phyloP scores from a whole-genome alignment of 805 yeast species.

The Candida koratica region DNA sequence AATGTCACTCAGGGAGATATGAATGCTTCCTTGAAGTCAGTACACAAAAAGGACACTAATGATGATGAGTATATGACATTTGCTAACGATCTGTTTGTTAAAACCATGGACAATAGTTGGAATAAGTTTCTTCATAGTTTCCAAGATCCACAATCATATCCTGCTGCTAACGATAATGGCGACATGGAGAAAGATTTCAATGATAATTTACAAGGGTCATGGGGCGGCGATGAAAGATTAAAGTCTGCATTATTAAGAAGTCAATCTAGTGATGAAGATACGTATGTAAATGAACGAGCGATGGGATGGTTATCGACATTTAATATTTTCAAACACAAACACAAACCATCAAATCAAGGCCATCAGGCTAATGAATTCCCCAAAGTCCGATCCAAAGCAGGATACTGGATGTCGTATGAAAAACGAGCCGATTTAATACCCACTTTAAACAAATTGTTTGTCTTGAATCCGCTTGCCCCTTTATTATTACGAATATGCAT shows the following conservation, averaged over 20 bases:
- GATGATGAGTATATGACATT: constrained; percentile 35
- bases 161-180: constrained; percentile 22
- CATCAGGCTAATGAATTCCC: constrained; percentile 23
- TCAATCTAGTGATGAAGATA: constrained; percentile 28
- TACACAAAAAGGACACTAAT: constrained; percentile 13
- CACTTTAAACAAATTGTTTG: constrained; percentile 51
- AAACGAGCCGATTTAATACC: constrained; percentile 65
- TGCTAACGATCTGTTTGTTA: constrained; percentile 36
- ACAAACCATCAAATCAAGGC: constrained; percentile 1
- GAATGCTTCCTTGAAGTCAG: constrained; percentile 8
- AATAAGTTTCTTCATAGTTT: constrained; percentile 45
- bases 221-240: constrained; percentile 72
- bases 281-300: constrained; percentile 18
- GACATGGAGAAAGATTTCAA: constrained; percentile 30
- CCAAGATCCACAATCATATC: constrained; percentile 40
- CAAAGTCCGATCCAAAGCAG: constrained; percentile 52
- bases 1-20: constrained; percentile 17
- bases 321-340: constrained; percentile 1
- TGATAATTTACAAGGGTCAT: constrained; percentile 44
- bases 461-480: constrained; percentile 79
- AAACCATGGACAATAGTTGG: constrained; percentile 47
- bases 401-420: constrained; percentile 65
- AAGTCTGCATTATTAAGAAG: constrained; percentile 46
- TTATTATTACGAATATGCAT: constrained; percentile 57
- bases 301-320: constrained; percentile 3